Percentiles rank a stretch among this genome's conserved stretches.
These are phyloP conservation scores for Glebionis coronaria DNA, from an alignment of 129 eudicot genomes.

Conservation along the genomic window DNA sequence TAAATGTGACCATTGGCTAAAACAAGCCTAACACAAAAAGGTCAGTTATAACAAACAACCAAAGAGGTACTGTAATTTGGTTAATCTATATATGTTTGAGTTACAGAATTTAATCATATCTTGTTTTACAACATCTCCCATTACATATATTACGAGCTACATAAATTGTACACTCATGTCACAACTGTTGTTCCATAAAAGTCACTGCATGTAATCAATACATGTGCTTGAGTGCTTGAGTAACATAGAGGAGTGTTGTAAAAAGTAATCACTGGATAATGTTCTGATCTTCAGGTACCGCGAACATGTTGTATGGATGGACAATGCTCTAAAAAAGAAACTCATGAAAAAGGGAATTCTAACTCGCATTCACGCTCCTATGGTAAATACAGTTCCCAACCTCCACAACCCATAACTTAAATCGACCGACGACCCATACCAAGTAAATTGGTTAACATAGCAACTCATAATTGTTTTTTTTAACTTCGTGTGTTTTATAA, in stretches of 20 bases:
- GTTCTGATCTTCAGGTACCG: slow-evolving; percentile 37
- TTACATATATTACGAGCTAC: neutral
- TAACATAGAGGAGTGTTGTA: neutral
- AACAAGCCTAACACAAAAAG: too few relatives aligned
- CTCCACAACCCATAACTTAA: neutral
- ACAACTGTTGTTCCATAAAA: neutral
- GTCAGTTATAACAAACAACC: too few relatives aligned
- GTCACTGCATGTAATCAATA: neutral
- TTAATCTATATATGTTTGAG: too few relatives aligned
- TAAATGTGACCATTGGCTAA: too few relatives aligned
- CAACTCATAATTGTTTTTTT: neutral
- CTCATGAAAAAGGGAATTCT: slow-evolving; percentile 47
- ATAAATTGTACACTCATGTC: neutral
- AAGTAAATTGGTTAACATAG: too few relatives aligned
- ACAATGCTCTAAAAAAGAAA: slow-evolving; percentile 35
- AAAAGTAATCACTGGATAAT: neutral
- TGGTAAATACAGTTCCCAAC: slow-evolving; percentile 36
- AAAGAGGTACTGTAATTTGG: too few relatives aligned
- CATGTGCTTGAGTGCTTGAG: neutral
- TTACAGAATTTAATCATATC: too few relatives aligned
- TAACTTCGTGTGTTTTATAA: neutral
- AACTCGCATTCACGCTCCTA: slow-evolving; percentile 60
- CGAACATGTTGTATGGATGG: slow-evolving; percentile 57
- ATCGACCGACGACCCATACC: neutral
- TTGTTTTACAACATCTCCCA: neutral